These are phyloP conservation scores for Tolypocladium nubicola DNA, from an alignment of 2,329 filamentous ascomycete genomes.

Conservation along the genomic window DNA sequence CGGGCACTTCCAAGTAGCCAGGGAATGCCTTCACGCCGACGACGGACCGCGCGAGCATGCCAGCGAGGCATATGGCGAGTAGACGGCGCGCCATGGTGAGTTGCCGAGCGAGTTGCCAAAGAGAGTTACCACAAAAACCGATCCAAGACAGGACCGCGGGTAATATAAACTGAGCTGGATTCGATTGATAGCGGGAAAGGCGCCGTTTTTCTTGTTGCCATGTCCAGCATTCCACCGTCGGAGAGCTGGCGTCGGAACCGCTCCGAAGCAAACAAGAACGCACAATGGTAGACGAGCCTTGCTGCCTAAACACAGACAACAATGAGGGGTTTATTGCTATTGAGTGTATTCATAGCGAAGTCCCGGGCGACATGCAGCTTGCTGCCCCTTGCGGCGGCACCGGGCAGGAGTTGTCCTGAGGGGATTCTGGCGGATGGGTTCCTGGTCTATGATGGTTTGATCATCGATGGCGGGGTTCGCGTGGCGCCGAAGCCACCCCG, in stretches of 20 bases:
- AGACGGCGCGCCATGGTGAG: not conserved
- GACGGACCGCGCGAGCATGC: not conserved
- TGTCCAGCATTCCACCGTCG: not conserved
- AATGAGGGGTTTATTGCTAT: not conserved
- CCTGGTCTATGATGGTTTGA: too few species aligned
- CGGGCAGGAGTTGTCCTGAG: not conserved
- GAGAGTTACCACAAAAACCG: too few species aligned
- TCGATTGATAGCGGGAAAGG: too few species aligned
- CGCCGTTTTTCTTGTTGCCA: not conserved
- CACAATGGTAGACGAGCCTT: not conserved
- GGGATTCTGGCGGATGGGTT: too few species aligned
- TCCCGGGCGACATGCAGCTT: too few species aligned
- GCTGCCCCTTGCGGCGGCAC: not conserved
- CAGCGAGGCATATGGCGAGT: not conserved
- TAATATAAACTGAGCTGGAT: too few species aligned
- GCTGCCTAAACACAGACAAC: not conserved
- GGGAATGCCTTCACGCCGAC: not conserved
- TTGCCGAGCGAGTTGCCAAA: not conserved
- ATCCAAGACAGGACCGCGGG: too few species aligned
- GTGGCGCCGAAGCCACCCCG: not conserved
- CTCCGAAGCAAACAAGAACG: too few species aligned
- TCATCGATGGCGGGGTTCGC: not conserved
- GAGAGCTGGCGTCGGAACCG: not conserved
- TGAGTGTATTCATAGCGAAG: not conserved
- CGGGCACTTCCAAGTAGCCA: not conserved